Evolutionary conservation across 2,329 filamentous ascomycete genomes (phyloP).

Genomic region (Claviceps arundinis): DNA sequence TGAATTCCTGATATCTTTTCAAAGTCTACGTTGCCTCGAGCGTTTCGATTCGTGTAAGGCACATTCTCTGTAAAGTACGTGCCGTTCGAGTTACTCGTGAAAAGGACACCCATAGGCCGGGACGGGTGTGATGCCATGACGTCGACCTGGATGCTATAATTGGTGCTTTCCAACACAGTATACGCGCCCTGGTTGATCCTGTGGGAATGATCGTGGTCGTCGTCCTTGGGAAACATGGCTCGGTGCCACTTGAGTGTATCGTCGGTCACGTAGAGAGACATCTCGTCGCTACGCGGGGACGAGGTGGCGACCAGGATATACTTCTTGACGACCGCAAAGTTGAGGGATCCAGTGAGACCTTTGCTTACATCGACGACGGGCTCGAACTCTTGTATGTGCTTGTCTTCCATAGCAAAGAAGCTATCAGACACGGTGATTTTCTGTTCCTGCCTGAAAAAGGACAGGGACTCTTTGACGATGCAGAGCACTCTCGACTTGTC

Average conservation of each 20-base stretch:
- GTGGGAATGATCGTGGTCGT: constrained; percentile 58
- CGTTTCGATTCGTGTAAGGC: constrained; percentile 80
- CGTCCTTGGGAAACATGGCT: constrained; percentile 73
- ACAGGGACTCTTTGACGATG: constrained; percentile 61
- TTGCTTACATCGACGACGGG: constrained; percentile 62
- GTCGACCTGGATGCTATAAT: constrained; percentile 95
- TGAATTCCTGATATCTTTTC: constrained; percentile 88
- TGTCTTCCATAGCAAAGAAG: constrained; percentile 51
- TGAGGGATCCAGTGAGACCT: constrained; percentile 66
- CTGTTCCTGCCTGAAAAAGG: constrained; percentile 58
- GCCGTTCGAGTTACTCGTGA: constrained; percentile 94
- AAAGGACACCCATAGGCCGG: constrained; percentile 70
- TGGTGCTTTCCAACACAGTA: constrained; percentile 87
- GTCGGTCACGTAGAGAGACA: constrained; percentile 80
- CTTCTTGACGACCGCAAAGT: constrained; percentile 71
- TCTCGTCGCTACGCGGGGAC: constrained; percentile 69
- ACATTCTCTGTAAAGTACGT: constrained; percentile 90
- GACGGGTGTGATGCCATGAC: constrained; percentile 59
- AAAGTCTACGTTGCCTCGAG: constrained; percentile 71
- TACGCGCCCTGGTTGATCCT: constrained; percentile 69
- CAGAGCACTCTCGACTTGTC: constrained; percentile 67
- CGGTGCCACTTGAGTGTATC: constrained; percentile 82
- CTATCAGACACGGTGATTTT: constrained; percentile 70
- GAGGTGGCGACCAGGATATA: constrained; percentile 75
- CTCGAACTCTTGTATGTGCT: constrained; percentile 51